Base-by-base conservation (phyloP, 495 filamentous ascomycete genomes). In the Echria macrotheca region DNA sequence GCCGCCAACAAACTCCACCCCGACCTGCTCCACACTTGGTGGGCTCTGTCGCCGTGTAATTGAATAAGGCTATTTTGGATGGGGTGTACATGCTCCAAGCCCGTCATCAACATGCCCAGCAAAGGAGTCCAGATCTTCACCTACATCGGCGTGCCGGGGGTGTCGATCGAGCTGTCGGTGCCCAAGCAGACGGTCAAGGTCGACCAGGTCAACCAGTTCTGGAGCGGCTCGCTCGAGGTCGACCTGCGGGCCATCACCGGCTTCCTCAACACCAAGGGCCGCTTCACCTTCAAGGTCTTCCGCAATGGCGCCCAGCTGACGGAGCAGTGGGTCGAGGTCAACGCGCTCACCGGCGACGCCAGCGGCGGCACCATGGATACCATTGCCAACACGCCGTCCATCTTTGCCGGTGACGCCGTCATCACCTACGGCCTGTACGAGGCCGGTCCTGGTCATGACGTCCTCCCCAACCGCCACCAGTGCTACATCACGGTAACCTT, bases 361-460 rank as follows among this genome's bases (percentile, higher is more conserved):
- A 68, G 60, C 35, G 64, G 63, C 11, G 74, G 74, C 24, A 75
- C 63, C 11, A 72, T 79, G 72, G 68, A 65, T 24, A 62, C 58
- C 15, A 73, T 77, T 50, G 66, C 63, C 28, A 55, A 69, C 23
- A 70, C 69, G 10, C 66, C 61, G 1, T 66, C 70, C n/a, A 58
- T 74, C 47, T 53, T 74, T 10, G 42, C 50, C 24, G 63, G 53
- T 33, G 56, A 69, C 31, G 29, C 52, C 25, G 44, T 55, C 37
- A 57, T 78, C 38, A 56, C 54, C 0, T 80, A 75, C 50, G 74
- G 76, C 14, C 70, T 78, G 48, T 79, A 78, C 60, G 71, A 76
- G 19, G 69, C 74, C 23, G 76, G 75, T 6, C 47, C 57, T 3
- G 73, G 75, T 5, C 56, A 62, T 7, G 63, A 57, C 2, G 67